Percentiles rank a stretch among this genome's conserved stretches.
Conservation (phyloP, 352 stramenopile genomes). For the Globisporangium carolinianum region DNA sequence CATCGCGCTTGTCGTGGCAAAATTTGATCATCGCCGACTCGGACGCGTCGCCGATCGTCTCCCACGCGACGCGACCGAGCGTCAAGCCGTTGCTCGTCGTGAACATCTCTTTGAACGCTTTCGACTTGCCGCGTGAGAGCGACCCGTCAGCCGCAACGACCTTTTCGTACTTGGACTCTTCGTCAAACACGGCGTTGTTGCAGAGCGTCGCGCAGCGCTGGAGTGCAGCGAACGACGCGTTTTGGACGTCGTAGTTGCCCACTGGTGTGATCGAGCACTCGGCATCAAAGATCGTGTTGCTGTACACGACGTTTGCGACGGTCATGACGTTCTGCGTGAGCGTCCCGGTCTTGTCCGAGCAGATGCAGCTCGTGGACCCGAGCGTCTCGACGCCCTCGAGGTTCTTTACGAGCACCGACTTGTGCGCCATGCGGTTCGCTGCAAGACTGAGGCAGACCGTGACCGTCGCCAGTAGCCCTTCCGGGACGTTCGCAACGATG, state of each 20-base stretch:
- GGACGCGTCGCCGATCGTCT: constrained; percentile 71
- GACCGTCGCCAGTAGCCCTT: constrained; percentile 76
- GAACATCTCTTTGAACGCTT: constrained; percentile 54
- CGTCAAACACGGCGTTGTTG: constrained; percentile 78
- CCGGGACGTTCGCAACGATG: constrained; percentile 58
- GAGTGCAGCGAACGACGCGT: constrained; percentile 40
- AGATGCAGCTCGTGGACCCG: constrained; percentile 82
- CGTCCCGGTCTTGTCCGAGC: constrained; percentile 89
- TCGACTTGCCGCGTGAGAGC: constrained; percentile 34
- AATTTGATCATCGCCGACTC: constrained; percentile 87
- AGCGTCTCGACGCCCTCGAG: constrained; percentile 80
- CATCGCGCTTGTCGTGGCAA: constrained; percentile 50
- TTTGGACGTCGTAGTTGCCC: constrained; percentile 26
- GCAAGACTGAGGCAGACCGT: constrained; percentile 78
- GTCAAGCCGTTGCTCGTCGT: constrained; percentile 27
- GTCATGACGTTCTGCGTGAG: constrained; percentile 89
- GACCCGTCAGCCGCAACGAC: constrained; percentile 34
- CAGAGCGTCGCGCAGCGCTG: constrained; percentile 62
- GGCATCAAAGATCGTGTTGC: constrained; percentile 72
- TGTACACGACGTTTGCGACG: constrained; percentile 66
- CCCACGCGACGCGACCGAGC: constrained; percentile 44
- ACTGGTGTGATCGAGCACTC: constrained; percentile 66
- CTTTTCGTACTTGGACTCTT: constrained; percentile 78
- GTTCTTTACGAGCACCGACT: constrained; percentile 82
- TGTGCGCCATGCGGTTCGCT: constrained; percentile 58